A percentile compares a stretch with the other conserved stretches of the same genome.
These are phyloP conservation scores for Cutaneotrichosporon cyanovorans DNA, from an alignment of 1,284 basidiomycete species.

Conservation along the genomic window DNA sequence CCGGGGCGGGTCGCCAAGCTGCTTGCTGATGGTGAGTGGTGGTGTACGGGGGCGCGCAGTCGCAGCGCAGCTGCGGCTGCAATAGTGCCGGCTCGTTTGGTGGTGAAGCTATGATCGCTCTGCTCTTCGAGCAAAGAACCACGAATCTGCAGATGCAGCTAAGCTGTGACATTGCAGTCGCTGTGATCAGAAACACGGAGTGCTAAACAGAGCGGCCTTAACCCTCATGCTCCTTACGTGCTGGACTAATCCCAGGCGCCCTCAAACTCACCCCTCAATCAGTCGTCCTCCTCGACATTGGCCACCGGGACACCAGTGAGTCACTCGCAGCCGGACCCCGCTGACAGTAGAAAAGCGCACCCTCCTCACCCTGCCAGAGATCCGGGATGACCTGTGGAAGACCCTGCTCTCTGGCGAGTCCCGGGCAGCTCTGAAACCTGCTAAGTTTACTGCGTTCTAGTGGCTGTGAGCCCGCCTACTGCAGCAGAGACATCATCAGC, in stretches of 20 bases:
- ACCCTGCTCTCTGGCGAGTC: conserved; percentile 34
- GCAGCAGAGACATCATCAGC: too few species aligned
- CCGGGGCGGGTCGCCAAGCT: conserved; percentile 45
- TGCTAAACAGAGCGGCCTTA: too few species aligned
- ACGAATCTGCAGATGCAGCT: too few species aligned
- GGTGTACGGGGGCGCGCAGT: too few species aligned
- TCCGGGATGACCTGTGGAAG: conserved; percentile 45
- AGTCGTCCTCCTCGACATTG: conserved; percentile 41
- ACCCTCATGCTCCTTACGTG: neutral
- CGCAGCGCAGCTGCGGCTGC: too few species aligned
- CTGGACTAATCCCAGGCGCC: conserved; percentile 21
- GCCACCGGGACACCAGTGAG: conserved; percentile 40
- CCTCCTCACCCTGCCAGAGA: conserved; percentile 42
- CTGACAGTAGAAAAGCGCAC: conserved; percentile 37
- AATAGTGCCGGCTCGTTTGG: too few species aligned
- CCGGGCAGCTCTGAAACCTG: conserved; percentile 28
- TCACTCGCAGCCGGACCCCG: neutral
- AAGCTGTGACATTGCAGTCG: too few species aligned
- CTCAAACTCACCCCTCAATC: conserved; percentile 37
- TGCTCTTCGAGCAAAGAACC: too few species aligned
- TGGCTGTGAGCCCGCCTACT: too few species aligned
- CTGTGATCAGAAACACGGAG: too few species aligned
- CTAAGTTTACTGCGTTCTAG: conserved; percentile 39
- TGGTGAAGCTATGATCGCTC: too few species aligned
- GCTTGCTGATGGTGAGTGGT: conserved; percentile 32